A percentile compares a stretch with the other conserved stretches of the same genome.
These are phyloP conservation scores for Lagenidium sp. DNA, from an alignment of 352 stramenopile genomes.

Conservation along the genomic window DNA sequence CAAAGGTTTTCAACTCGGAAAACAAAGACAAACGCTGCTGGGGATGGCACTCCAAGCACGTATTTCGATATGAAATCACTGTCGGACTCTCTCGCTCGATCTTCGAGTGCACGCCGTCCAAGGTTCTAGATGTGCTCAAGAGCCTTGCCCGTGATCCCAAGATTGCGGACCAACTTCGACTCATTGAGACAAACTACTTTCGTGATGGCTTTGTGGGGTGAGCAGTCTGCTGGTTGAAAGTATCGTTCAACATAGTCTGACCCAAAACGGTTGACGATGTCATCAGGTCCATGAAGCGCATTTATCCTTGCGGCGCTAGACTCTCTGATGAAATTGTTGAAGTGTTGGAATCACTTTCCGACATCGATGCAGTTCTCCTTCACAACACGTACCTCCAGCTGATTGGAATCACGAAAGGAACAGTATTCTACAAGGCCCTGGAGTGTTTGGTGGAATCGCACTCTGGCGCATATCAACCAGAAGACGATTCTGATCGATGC, in stretches of 20 bases:
- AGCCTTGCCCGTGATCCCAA: constrained; percentile 33
- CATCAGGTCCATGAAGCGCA: constrained; percentile 35
- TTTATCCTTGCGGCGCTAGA: constrained; percentile 47
- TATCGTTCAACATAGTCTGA: too few species aligned
- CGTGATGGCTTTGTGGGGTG: constrained; percentile 43
- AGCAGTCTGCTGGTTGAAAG: too few species aligned
- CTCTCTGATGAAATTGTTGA: constrained; percentile 62
- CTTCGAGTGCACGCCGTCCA: constrained; percentile 58
- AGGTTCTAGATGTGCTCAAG: constrained; percentile 50
- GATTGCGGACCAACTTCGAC: constrained; percentile 39
- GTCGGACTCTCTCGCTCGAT: constrained; percentile 37
- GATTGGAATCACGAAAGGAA: constrained; percentile 43
- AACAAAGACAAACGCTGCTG: constrained; percentile 13
- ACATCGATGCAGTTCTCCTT: constrained; percentile 58
- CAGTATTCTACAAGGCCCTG: constrained; percentile 43
- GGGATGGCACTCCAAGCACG: constrained; percentile 19
- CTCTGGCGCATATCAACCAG: constrained; percentile 12
- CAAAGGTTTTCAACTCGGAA: constrained; percentile 11
- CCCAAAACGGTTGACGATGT: too few species aligned
- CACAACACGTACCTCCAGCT: constrained; percentile 46
- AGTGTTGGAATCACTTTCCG: constrained; percentile 62
- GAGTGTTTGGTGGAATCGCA: constrained; percentile 47
- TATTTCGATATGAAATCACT: constrained; percentile 64
- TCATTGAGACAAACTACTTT: constrained; percentile 68
- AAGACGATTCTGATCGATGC: constrained; percentile 27